Evolutionary conservation across 2,329 filamentous ascomycete species (phyloP).

Genomic region (Colletotrichum sp.): DNA sequence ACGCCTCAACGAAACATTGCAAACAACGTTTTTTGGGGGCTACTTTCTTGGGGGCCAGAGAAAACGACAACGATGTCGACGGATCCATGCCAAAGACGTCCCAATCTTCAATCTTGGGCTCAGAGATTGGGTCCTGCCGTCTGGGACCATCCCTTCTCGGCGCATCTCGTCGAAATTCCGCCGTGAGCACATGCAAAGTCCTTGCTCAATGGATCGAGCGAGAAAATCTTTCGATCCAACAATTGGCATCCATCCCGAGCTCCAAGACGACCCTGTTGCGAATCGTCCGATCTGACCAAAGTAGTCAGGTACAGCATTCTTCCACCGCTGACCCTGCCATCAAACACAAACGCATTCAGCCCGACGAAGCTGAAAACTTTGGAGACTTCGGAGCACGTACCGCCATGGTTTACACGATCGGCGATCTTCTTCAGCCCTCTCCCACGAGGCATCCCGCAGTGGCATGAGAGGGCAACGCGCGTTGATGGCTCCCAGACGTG

Average conservation of each 20-base stretch:
- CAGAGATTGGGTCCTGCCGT: not conserved
- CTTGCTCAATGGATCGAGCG: not conserved
- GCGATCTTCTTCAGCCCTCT: not conserved
- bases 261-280: not conserved
- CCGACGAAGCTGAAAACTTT: not conserved
- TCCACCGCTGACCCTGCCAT: not conserved
- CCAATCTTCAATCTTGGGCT: not conserved
- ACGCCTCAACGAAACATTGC: not conserved
- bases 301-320: not conserved
- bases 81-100: not conserved
- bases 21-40: not conserved
- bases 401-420: not conserved
- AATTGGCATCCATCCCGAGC: not conserved
- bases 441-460: not conserved
- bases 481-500: not conserved
- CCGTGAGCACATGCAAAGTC: not conserved
- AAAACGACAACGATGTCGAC: not conserved
- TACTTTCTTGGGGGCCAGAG: not conserved
- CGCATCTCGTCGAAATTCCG: not conserved
- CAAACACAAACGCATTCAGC: not conserved
- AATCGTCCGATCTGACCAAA: not conserved
- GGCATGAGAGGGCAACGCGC: not conserved
- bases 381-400: not conserved
- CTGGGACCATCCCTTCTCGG: constrained; percentile 4
- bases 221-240: not conserved